Conservation (phyloP, 768 basidiomycete species). For the Lactarius quietus region DNA sequence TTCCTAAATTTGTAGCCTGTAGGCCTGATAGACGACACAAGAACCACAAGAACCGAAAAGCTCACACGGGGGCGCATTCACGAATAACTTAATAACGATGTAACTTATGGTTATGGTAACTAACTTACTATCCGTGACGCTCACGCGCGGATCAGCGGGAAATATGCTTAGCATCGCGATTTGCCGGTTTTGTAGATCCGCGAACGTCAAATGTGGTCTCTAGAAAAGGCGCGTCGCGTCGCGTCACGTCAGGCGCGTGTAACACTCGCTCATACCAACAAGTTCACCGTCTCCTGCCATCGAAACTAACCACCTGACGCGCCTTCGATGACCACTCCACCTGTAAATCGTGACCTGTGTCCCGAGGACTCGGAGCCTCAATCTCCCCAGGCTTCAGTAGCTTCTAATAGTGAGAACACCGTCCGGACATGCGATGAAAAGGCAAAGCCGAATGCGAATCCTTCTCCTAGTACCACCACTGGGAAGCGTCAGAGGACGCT, state of each 20-base stretch:
- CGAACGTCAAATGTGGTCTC: conserved; percentile 6
- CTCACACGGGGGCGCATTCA: not conserved
- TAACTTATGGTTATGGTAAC: not conserved
- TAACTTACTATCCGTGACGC: not conserved
- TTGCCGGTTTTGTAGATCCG: conserved; percentile 21
- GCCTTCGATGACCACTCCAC: not conserved
- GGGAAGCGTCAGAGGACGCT: conserved; percentile 61
- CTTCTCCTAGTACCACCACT: conserved; percentile 2
- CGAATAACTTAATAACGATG: not conserved
- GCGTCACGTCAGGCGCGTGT: conserved; percentile 12
- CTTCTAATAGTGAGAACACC: conserved; percentile 4
- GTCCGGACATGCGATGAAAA: conserved; percentile 1
- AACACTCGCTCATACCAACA: conserved; percentile 1
- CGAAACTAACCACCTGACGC: not conserved
- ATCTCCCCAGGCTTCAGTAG: conserved; percentile 9
- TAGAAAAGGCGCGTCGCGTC: conserved; percentile 12
- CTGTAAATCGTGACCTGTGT: conserved; percentile 30
- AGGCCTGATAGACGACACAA: not conserved
- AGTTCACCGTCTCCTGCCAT: conserved; percentile 2
- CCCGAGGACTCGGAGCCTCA: conserved; percentile 34
- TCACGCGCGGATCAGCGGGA: not conserved
- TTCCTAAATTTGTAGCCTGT: too few relatives aligned
- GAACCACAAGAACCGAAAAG: not conserved
- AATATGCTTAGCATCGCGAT: not conserved
- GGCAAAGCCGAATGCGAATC: conserved; percentile 9